phyloP scores from a whole-genome alignment of 805 yeast genomes.

The Komagataella pseudopastoris region DNA sequence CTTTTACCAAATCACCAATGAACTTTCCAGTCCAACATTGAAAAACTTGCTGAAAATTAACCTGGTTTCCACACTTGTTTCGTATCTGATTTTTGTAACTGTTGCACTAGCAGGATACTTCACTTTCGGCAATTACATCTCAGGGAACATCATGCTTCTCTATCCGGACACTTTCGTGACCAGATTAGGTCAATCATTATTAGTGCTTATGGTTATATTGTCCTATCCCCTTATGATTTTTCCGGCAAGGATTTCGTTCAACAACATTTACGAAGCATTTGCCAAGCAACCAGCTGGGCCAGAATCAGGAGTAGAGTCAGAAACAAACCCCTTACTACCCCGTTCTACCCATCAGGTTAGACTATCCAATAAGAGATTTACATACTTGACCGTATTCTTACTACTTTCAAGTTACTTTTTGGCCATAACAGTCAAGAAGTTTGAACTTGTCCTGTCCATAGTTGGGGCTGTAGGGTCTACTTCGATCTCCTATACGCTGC shows the following conservation, averaged over 20 bases:
- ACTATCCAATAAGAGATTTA: constrained; percentile 36
- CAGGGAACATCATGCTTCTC: constrained; percentile 59
- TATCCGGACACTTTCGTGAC: constrained; percentile 41
- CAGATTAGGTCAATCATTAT: constrained; percentile 40
- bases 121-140: constrained; percentile 53
- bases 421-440: constrained; percentile 47
- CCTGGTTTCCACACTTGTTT: constrained; percentile 32
- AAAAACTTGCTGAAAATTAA: constrained; percentile 32
- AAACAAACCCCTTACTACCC: not conserved
- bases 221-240: constrained; percentile 73
- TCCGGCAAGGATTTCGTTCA: constrained; percentile 64
- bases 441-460: constrained; percentile 55
- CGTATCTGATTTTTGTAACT: constrained; percentile 41
- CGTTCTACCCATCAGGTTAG: constrained; percentile 12
- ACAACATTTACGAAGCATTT: constrained; percentile 46
- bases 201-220: constrained; percentile 61
- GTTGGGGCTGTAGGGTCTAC: constrained; percentile 83
- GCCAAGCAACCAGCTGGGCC: constrained; percentile 7
- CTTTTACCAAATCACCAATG: constrained; percentile 65
- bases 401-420: constrained; percentile 34
- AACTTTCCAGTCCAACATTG: constrained; percentile 40
- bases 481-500: constrained; percentile 62
- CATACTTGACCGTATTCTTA: constrained; percentile 32
- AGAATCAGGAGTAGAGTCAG: constrained; percentile 11
- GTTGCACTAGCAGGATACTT: constrained; percentile 63